Conservation (phyloP, 2,329 filamentous ascomycete species). For the Arthroderma sp. region DNA sequence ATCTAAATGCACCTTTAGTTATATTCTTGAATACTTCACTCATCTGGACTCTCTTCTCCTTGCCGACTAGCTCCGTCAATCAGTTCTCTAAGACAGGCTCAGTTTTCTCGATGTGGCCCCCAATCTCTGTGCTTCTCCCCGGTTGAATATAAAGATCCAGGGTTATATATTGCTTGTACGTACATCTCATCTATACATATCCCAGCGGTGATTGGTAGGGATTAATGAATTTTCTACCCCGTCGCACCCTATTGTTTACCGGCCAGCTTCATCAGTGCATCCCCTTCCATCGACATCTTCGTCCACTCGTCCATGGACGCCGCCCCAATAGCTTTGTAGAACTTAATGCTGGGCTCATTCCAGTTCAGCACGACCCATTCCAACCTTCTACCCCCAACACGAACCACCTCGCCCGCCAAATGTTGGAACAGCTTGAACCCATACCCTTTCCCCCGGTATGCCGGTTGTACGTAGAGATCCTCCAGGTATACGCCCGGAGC, state of each 20-base stretch:
- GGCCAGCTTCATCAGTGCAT: constrained; percentile 30
- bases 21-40: too few relatives aligned
- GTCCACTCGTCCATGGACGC: constrained; percentile 35
- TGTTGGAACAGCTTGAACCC: constrained; percentile 61
- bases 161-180: too few relatives aligned
- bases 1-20: too few relatives aligned
- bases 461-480: constrained; percentile 69
- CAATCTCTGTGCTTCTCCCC: too few relatives aligned
- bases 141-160: too few relatives aligned
- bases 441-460: constrained; percentile 62
- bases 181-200: too few relatives aligned
- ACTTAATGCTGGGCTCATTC: constrained; percentile 81
- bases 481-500: constrained; percentile 82
- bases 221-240: not conserved
- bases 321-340: constrained; percentile 50
- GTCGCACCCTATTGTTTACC: constrained; percentile 10
- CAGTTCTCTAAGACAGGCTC: too few relatives aligned
- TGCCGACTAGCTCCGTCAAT: too few relatives aligned
- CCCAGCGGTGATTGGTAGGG: not conserved
- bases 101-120: too few relatives aligned
- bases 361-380: constrained; percentile 89
- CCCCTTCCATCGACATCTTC: constrained; percentile 38
- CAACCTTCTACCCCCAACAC: constrained; percentile 58
- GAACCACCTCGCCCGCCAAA: constrained; percentile 65
- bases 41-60: too few relatives aligned